These are phyloP conservation scores for Cupressus sempervirens DNA, from an alignment of 75 land plant species.

Conservation along the genomic window DNA sequence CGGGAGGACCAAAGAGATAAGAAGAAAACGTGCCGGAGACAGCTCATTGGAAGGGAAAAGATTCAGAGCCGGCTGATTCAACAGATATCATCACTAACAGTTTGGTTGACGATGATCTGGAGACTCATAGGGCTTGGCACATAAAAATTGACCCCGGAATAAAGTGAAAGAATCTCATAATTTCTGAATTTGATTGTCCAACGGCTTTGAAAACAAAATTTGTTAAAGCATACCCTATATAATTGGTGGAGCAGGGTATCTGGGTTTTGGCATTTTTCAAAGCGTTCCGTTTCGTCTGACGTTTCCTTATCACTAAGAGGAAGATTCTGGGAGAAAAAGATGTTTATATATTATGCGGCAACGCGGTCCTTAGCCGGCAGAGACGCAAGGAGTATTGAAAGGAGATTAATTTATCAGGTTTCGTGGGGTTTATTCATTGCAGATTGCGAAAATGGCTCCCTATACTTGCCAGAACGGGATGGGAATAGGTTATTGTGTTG, in stretches of 20 bases:
- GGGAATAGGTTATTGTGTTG: constrained; percentile 43
- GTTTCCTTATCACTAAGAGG: not conserved
- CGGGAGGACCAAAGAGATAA: too few relatives aligned
- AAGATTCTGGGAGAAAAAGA: not conserved
- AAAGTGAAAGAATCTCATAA: not conserved
- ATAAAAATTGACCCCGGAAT: not conserved
- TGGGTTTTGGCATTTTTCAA: not conserved
- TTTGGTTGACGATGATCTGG: too few relatives aligned
- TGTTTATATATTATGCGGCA: not conserved
- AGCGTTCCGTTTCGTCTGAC: not conserved
- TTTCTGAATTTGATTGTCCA: not conserved
- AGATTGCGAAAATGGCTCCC: constrained; percentile 19
- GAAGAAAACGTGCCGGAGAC: too few relatives aligned
- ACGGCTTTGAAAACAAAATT: not conserved
- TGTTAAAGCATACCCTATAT: not conserved
- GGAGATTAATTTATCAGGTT: not conserved
- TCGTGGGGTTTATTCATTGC: not conserved
- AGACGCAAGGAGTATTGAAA: not conserved
- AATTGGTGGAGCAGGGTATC: not conserved
- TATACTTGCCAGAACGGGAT: constrained; percentile 25
- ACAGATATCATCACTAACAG: too few relatives aligned
- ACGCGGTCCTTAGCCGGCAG: not conserved
- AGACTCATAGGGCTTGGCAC: not conserved
- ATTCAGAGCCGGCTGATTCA: too few relatives aligned
- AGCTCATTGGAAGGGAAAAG: too few relatives aligned